Base-by-base conservation (phyloP, 495 filamentous ascomycete species). In the Podospora sp. region DNA sequence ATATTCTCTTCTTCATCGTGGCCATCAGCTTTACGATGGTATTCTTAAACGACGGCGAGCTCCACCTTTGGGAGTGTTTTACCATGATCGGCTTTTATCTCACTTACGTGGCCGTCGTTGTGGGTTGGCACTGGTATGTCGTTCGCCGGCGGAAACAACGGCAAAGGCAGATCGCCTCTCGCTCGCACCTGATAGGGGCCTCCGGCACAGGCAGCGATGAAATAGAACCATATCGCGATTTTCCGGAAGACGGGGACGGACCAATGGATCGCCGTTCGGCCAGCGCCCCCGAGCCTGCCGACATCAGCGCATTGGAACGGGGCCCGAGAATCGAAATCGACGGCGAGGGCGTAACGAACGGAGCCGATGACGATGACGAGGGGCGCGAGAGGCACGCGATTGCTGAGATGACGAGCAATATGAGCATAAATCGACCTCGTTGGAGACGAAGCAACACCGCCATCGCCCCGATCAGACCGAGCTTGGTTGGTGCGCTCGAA, bases 1-100 rank as follows among this genome's bases (percentile, higher is more conserved):
- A 99, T 75, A 92, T 98, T 33, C 87, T 90, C 12, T 99, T 96
- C 80, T 99, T 99, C 74, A 89, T 97, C 57, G 83, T 91, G 35
- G 93, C 96, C 11, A 89, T 94, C 57, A 84, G 85, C 68, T 97
- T 98, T 76, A 93, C 91, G 72, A 92, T 98, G 86, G 78, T 90
- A 7, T 91, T 98, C 68, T 76, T 99, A 16, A 89, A 89, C 16
- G 96, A 99, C 75, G 95, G 94, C 0, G 83, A 86, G 66, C 83
- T 99, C 61, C 85, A 91, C 62, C 77, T 92, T 11, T 97, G 92
- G 93, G 96, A 99, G 76, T 95, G 92, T 68, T 84, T 84, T 49
- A 78, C 85, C 57, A 99, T 99, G 96, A 92, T 99, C 53, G 89
- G 83, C 22, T 92, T 96, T 68, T 99, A 99, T 74, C 63, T 89